Evolutionary conservation across 768 basidiomycete genomes (phyloP).

Genomic region (Hortiboletus campestris): DNA sequence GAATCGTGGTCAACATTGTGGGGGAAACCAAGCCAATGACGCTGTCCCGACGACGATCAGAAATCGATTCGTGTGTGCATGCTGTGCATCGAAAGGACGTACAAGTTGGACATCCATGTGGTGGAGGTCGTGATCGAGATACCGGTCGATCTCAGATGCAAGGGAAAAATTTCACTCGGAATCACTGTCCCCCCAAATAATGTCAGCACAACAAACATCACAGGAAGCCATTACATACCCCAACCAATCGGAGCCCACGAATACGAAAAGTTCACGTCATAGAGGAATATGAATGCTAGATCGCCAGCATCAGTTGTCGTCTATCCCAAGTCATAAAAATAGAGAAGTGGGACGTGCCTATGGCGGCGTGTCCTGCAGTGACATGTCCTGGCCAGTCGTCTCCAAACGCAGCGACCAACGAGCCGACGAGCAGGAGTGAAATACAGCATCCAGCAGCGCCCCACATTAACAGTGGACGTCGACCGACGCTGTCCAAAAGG

Average conservation of each 20-base stretch:
- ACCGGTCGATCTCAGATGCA: conserved; percentile 40
- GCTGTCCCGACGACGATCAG: conserved; percentile 9
- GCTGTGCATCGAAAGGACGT: background rate
- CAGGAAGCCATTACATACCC: conserved; percentile 12
- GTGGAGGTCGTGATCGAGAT: conserved; percentile 42
- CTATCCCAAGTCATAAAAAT: conserved; percentile 11
- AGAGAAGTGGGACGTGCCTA: conserved; percentile 23
- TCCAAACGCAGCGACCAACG: conserved; percentile 29
- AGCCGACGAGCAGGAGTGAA: conserved; percentile 29
- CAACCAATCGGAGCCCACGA: conserved; percentile 35
- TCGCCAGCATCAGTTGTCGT: conserved; percentile 12
- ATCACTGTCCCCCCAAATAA: conserved; percentile 29
- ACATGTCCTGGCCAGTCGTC: conserved; percentile 29
- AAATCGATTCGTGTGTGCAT: background rate
- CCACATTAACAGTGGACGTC: conserved; percentile 39
- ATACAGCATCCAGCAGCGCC: conserved; percentile 37
- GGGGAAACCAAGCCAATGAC: conserved; percentile 30
- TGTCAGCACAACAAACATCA: background rate
- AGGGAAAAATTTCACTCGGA: conserved; percentile 42
- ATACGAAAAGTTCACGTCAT: conserved; percentile 35
- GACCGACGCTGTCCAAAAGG: conserved; percentile 38
- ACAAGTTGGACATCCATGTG: conserved; percentile 43
- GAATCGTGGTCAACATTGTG: conserved; percentile 21
- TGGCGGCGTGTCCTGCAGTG: conserved; percentile 27
- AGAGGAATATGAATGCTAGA: conserved; percentile 39